Percentiles rank a stretch among this genome's conserved stretches.
phyloP scores from a whole-genome alignment of 192 early-diverging fungal genomes.

The Rhizophagus prolifer region DNA sequence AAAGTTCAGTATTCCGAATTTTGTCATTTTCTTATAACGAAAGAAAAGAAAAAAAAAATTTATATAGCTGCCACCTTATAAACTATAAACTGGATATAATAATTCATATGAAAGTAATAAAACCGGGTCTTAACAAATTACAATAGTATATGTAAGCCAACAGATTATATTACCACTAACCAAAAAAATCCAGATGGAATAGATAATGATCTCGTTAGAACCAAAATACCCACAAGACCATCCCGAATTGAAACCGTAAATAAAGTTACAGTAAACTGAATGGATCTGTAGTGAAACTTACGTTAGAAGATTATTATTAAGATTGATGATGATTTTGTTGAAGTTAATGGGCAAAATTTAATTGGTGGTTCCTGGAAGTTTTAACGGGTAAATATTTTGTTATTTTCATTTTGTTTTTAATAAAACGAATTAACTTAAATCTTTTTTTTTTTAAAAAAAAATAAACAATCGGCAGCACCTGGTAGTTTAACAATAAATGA shows the following conservation, averaged over 20 bases:
- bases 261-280: background rate
- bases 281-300: background rate
- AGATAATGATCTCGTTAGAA: background rate
- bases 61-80: too few relatives aligned
- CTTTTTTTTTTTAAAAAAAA: background rate
- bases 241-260: background rate
- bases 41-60: too few relatives aligned
- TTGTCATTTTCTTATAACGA: too few relatives aligned
- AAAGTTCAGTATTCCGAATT: too few relatives aligned
- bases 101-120: too few relatives aligned
- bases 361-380: background rate
- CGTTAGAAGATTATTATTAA: background rate
- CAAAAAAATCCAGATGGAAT: background rate
- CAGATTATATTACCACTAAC: background rate
- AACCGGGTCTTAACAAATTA: background rate
- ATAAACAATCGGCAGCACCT: background rate
- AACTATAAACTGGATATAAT: too few relatives aligned
- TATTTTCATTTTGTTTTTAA: background rate
- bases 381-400: background rate
- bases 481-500: background rate
- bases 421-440: background rate
- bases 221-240: too few relatives aligned
- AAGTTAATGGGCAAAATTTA: background rate
- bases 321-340: background rate
- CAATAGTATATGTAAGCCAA: background rate